Evolutionary conservation across 768 basidiomycete species (phyloP).

Genomic region (Vararia minispora): DNA sequence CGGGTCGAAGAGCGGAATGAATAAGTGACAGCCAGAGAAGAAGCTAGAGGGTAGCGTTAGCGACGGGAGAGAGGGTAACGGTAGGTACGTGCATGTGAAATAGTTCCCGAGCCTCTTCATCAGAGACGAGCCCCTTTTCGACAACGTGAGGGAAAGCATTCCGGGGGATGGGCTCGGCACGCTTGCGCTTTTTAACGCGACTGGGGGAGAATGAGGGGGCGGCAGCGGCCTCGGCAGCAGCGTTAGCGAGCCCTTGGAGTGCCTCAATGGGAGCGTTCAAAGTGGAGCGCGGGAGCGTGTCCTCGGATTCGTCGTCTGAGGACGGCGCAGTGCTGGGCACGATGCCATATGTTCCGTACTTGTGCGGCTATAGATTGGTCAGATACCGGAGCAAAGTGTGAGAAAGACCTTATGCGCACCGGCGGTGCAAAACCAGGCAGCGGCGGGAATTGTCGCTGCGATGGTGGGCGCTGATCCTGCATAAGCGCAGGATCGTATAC

Average conservation of each 20-base stretch:
- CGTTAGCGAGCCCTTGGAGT: slow-evolving; percentile 87
- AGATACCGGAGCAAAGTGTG: slow-evolving; percentile 9
- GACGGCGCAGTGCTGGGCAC: slow-evolving; percentile 74
- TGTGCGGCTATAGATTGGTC: slow-evolving; percentile 51
- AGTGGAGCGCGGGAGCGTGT: slow-evolving; percentile 71
- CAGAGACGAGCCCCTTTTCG: too few species aligned
- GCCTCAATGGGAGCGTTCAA: slow-evolving; percentile 92
- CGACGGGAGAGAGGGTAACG: not conserved
- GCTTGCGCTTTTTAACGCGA: slow-evolving; percentile 73
- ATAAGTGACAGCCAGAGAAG: slow-evolving; percentile 93
- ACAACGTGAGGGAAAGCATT: slow-evolving; percentile 86
- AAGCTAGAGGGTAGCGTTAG: slow-evolving; percentile 39
- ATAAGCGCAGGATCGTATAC: slow-evolving; percentile 19
- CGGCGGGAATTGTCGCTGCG: slow-evolving; percentile 54
- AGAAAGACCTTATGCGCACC: slow-evolving; percentile 31
- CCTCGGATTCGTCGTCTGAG: slow-evolving; percentile 87
- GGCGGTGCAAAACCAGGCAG: slow-evolving; percentile 89
- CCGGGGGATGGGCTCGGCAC: slow-evolving; percentile 70
- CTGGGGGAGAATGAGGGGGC: slow-evolving; percentile 49
- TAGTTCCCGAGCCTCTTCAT: not conserved
- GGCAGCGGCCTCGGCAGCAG: slow-evolving; percentile 87
- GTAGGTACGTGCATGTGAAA: slow-evolving; percentile 3
- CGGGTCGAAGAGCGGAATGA: slow-evolving; percentile 92
- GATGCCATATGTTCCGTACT: slow-evolving; percentile 87
- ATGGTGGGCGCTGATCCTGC: slow-evolving; percentile 20